phyloP scores from a whole-genome alignment of 805 yeast genomes.

The Zygotorulaspora danielsina region DNA sequence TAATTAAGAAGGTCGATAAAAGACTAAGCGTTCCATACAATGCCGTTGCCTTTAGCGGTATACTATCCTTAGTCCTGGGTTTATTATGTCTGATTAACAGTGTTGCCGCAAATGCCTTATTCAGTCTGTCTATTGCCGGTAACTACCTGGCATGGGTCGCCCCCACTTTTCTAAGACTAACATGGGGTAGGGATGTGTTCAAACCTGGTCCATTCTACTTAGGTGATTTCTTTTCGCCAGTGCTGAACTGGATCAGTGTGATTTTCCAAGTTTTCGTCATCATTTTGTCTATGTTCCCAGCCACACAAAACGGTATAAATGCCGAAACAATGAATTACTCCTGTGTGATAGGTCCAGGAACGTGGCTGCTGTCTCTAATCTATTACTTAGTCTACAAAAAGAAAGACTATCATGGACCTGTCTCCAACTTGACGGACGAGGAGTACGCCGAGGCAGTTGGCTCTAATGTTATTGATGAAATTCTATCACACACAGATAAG shows the following conservation, averaged over 20 bases:
- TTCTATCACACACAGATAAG: conserved; percentile 5
- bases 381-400: conserved; percentile 51
- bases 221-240: conserved; percentile 44
- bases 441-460: conserved; percentile 26
- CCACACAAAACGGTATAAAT: conserved; percentile 30
- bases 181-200: conserved; percentile 46
- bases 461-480: conserved; percentile 14
- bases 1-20: conserved; percentile 52
- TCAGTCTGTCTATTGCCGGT: conserved; percentile 59
- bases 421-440: conserved; percentile 26
- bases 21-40: conserved; percentile 55
- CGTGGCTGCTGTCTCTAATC: conserved; percentile 48
- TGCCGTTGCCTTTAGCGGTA: conserved; percentile 53
- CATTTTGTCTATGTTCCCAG: conserved; percentile 58
- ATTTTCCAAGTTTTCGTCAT: conserved; percentile 49
- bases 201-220: conserved; percentile 61
- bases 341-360: conserved; percentile 53
- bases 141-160: conserved; percentile 59
- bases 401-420: conserved; percentile 55
- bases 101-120: conserved; percentile 64
- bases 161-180: conserved; percentile 52
- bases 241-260: conserved; percentile 44
- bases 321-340: conserved; percentile 63
- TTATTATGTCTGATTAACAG: conserved; percentile 53
- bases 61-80: conserved; percentile 50